phyloP scores from a whole-genome alignment of 306 rosid species.

The Senna tora region DNA sequence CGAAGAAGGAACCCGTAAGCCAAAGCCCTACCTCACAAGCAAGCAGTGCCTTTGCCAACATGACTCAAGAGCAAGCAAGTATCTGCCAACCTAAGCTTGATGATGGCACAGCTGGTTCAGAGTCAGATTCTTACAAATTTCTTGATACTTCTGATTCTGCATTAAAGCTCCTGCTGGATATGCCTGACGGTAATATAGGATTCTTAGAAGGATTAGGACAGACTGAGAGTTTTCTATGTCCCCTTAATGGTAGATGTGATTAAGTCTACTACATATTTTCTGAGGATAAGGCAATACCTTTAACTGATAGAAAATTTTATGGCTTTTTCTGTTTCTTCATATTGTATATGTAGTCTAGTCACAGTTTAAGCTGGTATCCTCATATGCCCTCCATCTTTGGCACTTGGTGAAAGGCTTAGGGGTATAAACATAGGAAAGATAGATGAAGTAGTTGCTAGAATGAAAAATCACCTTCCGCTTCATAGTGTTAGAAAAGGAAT shows the following conservation, averaged over 20 bases:
- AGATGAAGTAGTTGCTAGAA: constrained; percentile 25
- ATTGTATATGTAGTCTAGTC: background rate
- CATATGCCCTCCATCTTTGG: background rate
- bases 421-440: background rate
- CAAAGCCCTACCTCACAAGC: constrained; percentile 33
- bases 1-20: background rate
- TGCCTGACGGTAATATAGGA: constrained; percentile 46
- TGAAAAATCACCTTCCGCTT: constrained; percentile 11
- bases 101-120: constrained; percentile 38
- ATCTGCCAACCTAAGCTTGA: constrained; percentile 49
- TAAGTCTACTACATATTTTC: constrained; percentile 33
- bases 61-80: constrained; percentile 34
- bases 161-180: constrained; percentile 50
- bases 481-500: background rate
- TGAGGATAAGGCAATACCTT: no score
- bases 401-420: constrained; percentile 20
- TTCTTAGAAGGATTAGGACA: constrained; percentile 43
- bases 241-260: constrained; percentile 39
- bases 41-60: background rate
- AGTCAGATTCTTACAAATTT: constrained; percentile 43
- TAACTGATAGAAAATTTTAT: constrained; percentile 20
- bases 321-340: constrained; percentile 18
- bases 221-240: constrained; percentile 40
- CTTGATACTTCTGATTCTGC: constrained; percentile 53
- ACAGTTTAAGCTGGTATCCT: constrained; percentile 7